Evolutionary conservation across 2,329 filamentous ascomycete species (phyloP).

Genomic region (Phyllosticta citribraziliensis): DNA sequence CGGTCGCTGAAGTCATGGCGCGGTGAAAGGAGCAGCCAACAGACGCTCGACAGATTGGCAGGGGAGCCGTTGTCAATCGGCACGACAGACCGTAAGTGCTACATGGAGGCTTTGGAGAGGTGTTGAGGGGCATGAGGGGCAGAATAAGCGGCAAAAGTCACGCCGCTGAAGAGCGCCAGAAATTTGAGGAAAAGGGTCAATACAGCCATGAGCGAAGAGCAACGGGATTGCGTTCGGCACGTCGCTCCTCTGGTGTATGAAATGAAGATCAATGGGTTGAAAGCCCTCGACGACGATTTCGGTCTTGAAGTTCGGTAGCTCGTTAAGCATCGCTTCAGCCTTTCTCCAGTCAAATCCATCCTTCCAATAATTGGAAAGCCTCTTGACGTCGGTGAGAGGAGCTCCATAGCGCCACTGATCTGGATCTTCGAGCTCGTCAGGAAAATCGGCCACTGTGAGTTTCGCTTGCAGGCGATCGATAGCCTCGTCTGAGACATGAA

Average conservation of each 20-base stretch:
- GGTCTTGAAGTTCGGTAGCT: slow-evolving; percentile 49
- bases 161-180: background rate
- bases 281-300: slow-evolving; percentile 48
- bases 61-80: too few species aligned
- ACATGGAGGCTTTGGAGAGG: background rate
- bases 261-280: slow-evolving; percentile 52
- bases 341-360: slow-evolving; percentile 51
- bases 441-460: slow-evolving; percentile 44
- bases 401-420: slow-evolving; percentile 50
- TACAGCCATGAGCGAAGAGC: slow-evolving; percentile 58
- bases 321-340: slow-evolving; percentile 50
- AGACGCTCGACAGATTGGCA: too few species aligned
- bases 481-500: slow-evolving; percentile 42
- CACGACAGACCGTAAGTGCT: slow-evolving; percentile 15
- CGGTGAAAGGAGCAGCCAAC: too few species aligned
- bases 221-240: slow-evolving; percentile 50
- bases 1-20: too few species aligned
- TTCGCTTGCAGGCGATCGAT: slow-evolving; percentile 47
- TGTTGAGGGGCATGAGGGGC: background rate
- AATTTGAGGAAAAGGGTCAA: slow-evolving; percentile 7
- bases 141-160: background rate
- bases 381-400: slow-evolving; percentile 50
- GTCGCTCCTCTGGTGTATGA: slow-evolving; percentile 48
- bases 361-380: slow-evolving; percentile 49
- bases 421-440: slow-evolving; percentile 40